Conservation (phyloP, 2,329 filamentous ascomycete genomes). For the Huntiella omanensis region DNA sequence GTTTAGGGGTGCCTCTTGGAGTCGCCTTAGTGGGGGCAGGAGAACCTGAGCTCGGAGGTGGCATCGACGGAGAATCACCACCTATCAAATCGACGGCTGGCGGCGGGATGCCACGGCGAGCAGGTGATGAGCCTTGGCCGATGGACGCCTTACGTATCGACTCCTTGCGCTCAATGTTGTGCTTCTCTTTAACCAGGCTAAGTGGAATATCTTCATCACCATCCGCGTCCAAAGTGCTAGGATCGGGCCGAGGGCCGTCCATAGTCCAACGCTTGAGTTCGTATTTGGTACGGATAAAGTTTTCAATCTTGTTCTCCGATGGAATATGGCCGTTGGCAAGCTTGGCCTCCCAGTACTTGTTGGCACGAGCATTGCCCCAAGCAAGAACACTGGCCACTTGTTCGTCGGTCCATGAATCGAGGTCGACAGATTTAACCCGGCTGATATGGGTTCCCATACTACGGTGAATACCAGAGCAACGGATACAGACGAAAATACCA, state of each 20-base stretch:
- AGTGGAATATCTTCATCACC: conserved; percentile 58
- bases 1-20: conserved; percentile 36
- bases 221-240: conserved; percentile 64
- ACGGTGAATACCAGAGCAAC: conserved; percentile 94
- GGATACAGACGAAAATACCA: conserved; percentile 92
- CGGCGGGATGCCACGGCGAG: conserved; percentile 7
- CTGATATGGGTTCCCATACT: conserved; percentile 99
- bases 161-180: conserved; percentile 40
- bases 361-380: conserved; percentile 92
- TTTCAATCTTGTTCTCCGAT: conserved; percentile 96
- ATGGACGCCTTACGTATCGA: conserved; percentile 41
- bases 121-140: conserved; percentile 23
- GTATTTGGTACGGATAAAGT: conserved; percentile 98
- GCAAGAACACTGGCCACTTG: conserved; percentile 82
- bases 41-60: conserved; percentile 19
- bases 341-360: conserved; percentile 98
- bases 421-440: conserved; percentile 90
- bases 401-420: conserved; percentile 97
- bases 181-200: conserved; percentile 47
- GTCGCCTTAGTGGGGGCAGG: conserved; percentile 24
- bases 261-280: conserved; percentile 99
- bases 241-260: conserved; percentile 88
- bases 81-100: conserved; percentile 62
- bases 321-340: conserved; percentile 78
- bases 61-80: conserved; percentile 46